These are phyloP conservation scores for Penicillium sp. DNA, from an alignment of 2,329 filamentous ascomycete genomes.

Conservation along the genomic window DNA sequence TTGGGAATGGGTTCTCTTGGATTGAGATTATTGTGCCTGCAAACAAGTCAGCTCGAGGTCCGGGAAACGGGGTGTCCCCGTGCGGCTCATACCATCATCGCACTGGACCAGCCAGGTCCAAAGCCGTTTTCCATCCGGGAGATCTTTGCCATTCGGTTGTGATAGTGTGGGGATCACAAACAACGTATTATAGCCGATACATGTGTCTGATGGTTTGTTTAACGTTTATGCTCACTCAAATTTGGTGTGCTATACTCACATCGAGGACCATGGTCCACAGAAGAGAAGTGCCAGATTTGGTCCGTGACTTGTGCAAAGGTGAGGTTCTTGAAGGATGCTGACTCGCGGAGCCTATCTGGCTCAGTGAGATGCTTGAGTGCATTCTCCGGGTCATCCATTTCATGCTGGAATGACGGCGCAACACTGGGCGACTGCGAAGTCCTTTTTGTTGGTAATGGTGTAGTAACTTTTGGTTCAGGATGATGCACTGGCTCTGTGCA, in stretches of 20 bases:
- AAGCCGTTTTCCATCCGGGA: slow-evolving; percentile 46
- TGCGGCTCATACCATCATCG: slow-evolving; percentile 47
- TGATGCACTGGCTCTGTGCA: slow-evolving; percentile 45
- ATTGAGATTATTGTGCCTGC: slow-evolving; percentile 61
- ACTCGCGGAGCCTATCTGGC: slow-evolving; percentile 16
- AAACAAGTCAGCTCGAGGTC: slow-evolving; percentile 1
- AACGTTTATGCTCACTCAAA: slow-evolving; percentile 7
- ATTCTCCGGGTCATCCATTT: slow-evolving; percentile 28
- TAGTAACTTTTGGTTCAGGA: slow-evolving; percentile 16
- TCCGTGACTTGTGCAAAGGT: slow-evolving; percentile 55
- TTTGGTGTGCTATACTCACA: slow-evolving; percentile 40
- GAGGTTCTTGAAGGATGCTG: slow-evolving; percentile 27
- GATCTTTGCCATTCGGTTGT: slow-evolving; percentile 24
- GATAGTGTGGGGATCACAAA: slow-evolving; percentile 42
- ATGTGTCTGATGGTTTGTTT: slow-evolving; percentile 47
- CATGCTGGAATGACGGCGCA: slow-evolving; percentile 8
- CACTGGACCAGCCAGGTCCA: slow-evolving; percentile 67
- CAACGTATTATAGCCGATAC: slow-evolving; percentile 59
- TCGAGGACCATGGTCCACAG: slow-evolving; percentile 58
- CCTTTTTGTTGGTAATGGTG: slow-evolving; percentile 10
- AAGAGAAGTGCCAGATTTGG: slow-evolving; percentile 67
- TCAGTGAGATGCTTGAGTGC: slow-evolving; percentile 22
- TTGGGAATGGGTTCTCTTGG: slow-evolving; percentile 51
- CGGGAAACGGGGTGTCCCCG: not conserved
- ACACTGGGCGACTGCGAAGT: slow-evolving; percentile 4